phyloP scores from a whole-genome alignment of 2,329 filamentous ascomycete genomes.

The Juglanconis juglandina region DNA sequence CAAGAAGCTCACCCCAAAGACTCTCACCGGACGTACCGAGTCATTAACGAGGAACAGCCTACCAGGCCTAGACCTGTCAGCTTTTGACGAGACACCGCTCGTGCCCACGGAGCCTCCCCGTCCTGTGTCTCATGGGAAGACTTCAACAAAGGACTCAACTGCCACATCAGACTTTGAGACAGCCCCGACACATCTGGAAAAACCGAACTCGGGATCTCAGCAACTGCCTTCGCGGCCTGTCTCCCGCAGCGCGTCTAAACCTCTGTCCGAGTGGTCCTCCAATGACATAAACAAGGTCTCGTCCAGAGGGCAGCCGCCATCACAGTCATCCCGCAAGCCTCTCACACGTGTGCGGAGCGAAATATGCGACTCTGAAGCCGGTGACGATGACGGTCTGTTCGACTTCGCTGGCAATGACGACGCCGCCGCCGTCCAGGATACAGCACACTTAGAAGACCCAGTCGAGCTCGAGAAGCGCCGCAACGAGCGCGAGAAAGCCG shows the following conservation, averaged over 20 bases:
- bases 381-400: slow-evolving; percentile 17
- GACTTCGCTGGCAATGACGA: slow-evolving; percentile 9
- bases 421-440: not conserved
- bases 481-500: slow-evolving; percentile 17
- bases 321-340: slow-evolving; percentile 15
- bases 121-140: not conserved
- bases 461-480: slow-evolving; percentile 11
- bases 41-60: slow-evolving; percentile 5
- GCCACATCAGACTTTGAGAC: slow-evolving; percentile 24
- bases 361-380: slow-evolving; percentile 35
- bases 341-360: slow-evolving; percentile 35
- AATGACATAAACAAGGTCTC: slow-evolving; percentile 41
- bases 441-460: not conserved
- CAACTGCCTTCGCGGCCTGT: slow-evolving; percentile 20
- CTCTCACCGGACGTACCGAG: slow-evolving; percentile 5
- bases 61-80: slow-evolving; percentile 15
- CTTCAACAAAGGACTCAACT: not conserved
- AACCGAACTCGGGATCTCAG: not conserved
- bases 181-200: slow-evolving; percentile 30
- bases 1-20: slow-evolving; percentile 10
- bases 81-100: slow-evolving; percentile 14
- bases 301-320: slow-evolving; percentile 27
- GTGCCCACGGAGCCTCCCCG: slow-evolving; percentile 5
- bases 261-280: slow-evolving; percentile 39
- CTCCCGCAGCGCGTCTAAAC: slow-evolving; percentile 27